A percentile compares a stretch with the other conserved stretches of the same genome.
These are phyloP conservation scores for Podospora pseudoanserina DNA, from an alignment of 495 filamentous ascomycete species.

Conservation along the genomic window DNA sequence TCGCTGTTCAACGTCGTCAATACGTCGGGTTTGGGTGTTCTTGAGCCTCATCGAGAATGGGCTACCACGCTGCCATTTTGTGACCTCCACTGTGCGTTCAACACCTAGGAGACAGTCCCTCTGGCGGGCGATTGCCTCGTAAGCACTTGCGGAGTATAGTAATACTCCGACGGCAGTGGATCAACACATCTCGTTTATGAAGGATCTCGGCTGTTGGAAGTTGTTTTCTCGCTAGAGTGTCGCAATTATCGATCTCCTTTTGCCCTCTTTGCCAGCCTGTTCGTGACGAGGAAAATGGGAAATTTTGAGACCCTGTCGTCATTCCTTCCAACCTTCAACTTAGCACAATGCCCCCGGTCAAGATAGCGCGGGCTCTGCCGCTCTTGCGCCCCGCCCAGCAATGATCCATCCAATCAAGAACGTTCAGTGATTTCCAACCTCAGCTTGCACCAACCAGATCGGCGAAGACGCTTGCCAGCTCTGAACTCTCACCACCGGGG, in stretches of 20 bases:
- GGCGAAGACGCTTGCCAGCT: background rate
- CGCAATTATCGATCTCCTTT: background rate
- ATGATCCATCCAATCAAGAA: background rate
- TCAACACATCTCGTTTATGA: constrained; percentile 1
- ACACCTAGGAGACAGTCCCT: background rate
- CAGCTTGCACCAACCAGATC: constrained; percentile 4
- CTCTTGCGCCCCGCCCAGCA: background rate
- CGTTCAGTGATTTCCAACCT: background rate
- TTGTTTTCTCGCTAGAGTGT: background rate
- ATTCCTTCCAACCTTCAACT: background rate
- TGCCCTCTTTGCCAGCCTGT: background rate
- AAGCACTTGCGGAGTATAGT: background rate
- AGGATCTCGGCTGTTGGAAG: background rate
- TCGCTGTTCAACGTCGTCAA: background rate
- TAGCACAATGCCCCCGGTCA: background rate
- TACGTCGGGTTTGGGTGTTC: background rate
- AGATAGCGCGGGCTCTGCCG: constrained; percentile 5
- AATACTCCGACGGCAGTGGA: background rate
- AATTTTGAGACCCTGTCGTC: constrained; percentile 1
- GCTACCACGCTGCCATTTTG: background rate
- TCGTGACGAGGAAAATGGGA: background rate
- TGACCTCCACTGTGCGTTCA: background rate
- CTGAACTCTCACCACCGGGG: no score
- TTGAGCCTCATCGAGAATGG: background rate
- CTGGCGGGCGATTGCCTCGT: constrained; percentile 1